Conservation (phyloP, 345 rosid species). For the Salix exigua region DNA sequence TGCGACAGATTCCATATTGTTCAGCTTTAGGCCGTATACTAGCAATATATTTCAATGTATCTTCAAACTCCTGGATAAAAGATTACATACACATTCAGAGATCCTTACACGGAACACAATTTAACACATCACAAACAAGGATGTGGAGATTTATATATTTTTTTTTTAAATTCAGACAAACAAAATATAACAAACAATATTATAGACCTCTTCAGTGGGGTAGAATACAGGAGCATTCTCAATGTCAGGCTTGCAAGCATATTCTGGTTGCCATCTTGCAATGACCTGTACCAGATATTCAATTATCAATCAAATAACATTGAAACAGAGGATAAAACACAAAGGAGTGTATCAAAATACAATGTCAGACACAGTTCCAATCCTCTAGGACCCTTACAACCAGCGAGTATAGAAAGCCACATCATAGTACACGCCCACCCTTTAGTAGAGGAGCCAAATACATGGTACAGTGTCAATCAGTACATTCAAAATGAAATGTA, state of each 20-base stretch:
- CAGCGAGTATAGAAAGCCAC: not conserved
- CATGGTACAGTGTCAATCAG: not conserved
- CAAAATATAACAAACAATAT: slow-evolving; percentile 19
- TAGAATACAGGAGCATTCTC: slow-evolving; percentile 88
- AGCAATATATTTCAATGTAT: slow-evolving; percentile 79
- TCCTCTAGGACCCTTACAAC: not conserved
- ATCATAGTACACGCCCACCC: not conserved
- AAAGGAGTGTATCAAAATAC: not conserved
- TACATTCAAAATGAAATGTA: not conserved
- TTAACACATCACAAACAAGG: slow-evolving; percentile 8
- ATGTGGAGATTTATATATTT: not conserved
- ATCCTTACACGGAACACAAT: slow-evolving; percentile 4
- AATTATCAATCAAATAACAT: slow-evolving; percentile 16
- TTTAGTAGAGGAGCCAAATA: not conserved
- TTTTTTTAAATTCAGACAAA: slow-evolving; percentile 7
- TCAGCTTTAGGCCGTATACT: slow-evolving; percentile 81
- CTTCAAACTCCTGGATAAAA: slow-evolving; percentile 81
- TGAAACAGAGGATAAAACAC: slow-evolving; percentile 8
- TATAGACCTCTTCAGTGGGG: slow-evolving; percentile 83
- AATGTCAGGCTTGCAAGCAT: slow-evolving; percentile 61
- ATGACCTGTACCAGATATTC: slow-evolving; percentile 47
- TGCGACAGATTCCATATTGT: slow-evolving; percentile 91
- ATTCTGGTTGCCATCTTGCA: slow-evolving; percentile 84
- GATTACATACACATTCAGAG: slow-evolving; percentile 20
- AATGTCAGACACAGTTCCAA: not conserved